Conservation (phyloP, 306 rosid species). For the Lupinus albus region DNA sequence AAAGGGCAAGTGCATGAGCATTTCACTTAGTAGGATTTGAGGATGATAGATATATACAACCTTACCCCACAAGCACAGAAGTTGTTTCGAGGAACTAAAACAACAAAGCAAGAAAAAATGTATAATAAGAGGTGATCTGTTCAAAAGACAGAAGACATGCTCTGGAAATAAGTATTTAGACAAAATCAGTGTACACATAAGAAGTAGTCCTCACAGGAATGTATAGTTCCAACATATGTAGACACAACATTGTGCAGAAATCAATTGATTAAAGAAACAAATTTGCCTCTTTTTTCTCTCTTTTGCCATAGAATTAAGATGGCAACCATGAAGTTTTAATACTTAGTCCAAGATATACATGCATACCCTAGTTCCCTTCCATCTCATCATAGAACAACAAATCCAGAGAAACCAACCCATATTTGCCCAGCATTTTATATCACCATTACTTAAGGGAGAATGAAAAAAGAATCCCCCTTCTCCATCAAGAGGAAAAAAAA, state of each 20-base stretch:
- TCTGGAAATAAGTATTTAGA: too few relatives aligned
- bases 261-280: conserved; percentile 34
- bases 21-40: too few relatives aligned
- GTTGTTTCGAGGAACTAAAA: too few relatives aligned
- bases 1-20: too few relatives aligned
- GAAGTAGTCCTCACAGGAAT: too few relatives aligned
- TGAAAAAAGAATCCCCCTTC: conserved; percentile 34
- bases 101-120: conserved; percentile 7
- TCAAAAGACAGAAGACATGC: background rate
- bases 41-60: too few relatives aligned
- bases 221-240: background rate
- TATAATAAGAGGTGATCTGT: background rate
- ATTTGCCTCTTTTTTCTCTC: conserved; percentile 21
- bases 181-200: conserved; percentile 36
- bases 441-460: conserved; percentile 42
- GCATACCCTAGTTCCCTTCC: too few relatives aligned
- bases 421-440: conserved; percentile 2
- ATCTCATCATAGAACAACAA: conserved; percentile 14
- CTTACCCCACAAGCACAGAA: too few relatives aligned
- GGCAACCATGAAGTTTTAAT: background rate
- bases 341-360: background rate
- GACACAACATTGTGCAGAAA: conserved; percentile 19
- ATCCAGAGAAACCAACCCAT: conserved; percentile 1
- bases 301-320: conserved; percentile 19
- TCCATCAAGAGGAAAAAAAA: conserved; percentile 7